Percentiles rank a stretch among this genome's conserved stretches.
phyloP scores from a whole-genome alignment of 2,329 filamentous ascomycete species.

The Microdochium paspali region DNA sequence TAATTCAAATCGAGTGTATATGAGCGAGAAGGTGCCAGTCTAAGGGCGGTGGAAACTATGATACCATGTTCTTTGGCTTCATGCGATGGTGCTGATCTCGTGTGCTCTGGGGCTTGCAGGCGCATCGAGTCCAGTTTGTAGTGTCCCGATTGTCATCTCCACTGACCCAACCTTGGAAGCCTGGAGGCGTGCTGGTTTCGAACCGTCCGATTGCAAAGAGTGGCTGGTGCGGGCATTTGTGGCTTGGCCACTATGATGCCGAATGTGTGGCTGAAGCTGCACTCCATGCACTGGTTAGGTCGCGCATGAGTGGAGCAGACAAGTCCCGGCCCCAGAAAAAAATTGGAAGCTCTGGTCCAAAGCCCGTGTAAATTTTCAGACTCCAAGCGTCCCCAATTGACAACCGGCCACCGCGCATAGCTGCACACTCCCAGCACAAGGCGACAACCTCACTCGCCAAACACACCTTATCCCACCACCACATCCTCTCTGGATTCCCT shows the following conservation, averaged over 20 bases:
- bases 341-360: neutral
- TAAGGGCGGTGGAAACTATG: no score
- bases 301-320: neutral
- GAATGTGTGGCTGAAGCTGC: constrained; percentile 2
- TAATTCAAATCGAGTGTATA: no score
- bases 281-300: neutral
- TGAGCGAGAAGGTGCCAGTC: no score
- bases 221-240: neutral
- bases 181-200: no score
- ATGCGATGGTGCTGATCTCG: no score
- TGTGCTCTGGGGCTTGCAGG: no score
- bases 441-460: neutral
- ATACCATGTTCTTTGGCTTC: no score
- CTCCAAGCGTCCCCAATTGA: neutral
- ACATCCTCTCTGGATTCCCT: neutral
- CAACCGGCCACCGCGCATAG: neutral
- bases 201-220: neutral
- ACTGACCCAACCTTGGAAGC: no score
- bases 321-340: neutral
- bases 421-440: constrained; percentile 1
- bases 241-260: neutral
- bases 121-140: no score
- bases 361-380: neutral
- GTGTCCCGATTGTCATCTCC: no score
- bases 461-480: neutral